Conservation (phyloP, 768 basidiomycete genomes). For the Trametes coccinea region DNA sequence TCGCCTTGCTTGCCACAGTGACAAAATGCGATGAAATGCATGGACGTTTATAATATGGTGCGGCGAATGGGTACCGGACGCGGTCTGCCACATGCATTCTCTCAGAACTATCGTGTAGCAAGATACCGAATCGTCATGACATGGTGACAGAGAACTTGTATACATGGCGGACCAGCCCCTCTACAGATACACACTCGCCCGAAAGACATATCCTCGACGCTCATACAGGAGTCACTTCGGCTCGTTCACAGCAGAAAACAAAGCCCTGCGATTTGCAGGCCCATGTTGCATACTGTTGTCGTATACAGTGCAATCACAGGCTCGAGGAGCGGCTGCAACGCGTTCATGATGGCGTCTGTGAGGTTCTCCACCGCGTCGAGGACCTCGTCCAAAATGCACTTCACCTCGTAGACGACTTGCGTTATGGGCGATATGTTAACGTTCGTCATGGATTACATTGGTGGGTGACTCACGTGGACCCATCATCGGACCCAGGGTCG, state of each 20-base stretch:
- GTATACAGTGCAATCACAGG: slow-evolving; percentile 28
- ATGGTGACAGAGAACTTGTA: slow-evolving; percentile 6
- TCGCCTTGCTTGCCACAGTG: no score
- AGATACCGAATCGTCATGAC: background rate
- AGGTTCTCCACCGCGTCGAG: slow-evolving; percentile 51
- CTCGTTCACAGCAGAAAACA: slow-evolving; percentile 20
- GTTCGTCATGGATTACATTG: background rate
- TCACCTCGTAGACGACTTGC: slow-evolving; percentile 58
- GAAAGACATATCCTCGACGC: no score
- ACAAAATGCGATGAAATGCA: no score
- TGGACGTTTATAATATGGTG: no score
- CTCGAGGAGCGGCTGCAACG: slow-evolving; percentile 39
- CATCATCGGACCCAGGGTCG: slow-evolving; percentile 49
- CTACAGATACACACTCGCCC: background rate
- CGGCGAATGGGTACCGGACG: no score
- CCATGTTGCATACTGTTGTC: slow-evolving; percentile 27
- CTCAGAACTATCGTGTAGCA: no score
- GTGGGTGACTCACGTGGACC: slow-evolving; percentile 51
- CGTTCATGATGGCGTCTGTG: slow-evolving; percentile 41
- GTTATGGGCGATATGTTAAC: background rate
- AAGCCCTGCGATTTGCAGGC: slow-evolving; percentile 24
- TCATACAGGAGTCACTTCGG: background rate
- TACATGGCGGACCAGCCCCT: slow-evolving; percentile 12
- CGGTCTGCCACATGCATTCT: no score
- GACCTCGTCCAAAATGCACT: slow-evolving; percentile 56